These are phyloP conservation scores for Comarum palustre DNA, from an alignment of 306 rosid species.

Conservation along the genomic window DNA sequence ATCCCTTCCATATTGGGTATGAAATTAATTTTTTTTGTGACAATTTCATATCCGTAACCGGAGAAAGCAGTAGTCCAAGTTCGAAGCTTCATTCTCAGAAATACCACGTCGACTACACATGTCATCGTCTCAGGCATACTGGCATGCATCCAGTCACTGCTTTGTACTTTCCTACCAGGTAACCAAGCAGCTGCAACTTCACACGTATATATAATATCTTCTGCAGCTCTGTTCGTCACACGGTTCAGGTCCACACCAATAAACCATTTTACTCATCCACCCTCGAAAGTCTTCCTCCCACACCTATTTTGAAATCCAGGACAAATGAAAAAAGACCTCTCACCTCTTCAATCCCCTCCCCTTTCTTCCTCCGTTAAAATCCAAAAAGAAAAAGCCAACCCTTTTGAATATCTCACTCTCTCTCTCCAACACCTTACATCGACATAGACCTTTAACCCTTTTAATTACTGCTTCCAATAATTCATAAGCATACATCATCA, in stretches of 20 bases:
- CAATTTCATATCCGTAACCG: no score
- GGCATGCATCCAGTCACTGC: background rate
- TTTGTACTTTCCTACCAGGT: background rate
- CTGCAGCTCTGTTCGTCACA: no score
- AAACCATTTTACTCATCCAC: background rate
- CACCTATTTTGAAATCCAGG: constrained; percentile 21
- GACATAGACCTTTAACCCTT: background rate
- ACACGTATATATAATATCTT: background rate
- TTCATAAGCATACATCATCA: background rate
- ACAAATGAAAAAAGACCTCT: constrained; percentile 9
- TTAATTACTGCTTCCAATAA: background rate
- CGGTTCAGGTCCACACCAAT: background rate
- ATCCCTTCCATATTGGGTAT: no score
- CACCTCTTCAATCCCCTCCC: background rate
- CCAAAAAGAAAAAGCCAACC: background rate
- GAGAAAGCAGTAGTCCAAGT: background rate
- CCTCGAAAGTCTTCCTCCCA: background rate
- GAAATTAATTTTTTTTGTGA: no score
- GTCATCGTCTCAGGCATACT: background rate
- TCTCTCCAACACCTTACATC: background rate
- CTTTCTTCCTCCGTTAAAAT: background rate
- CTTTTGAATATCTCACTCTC: background rate
- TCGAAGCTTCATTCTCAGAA: background rate
- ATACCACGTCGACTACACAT: background rate
- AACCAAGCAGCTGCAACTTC: background rate